Conservation (phyloP, 2,329 filamentous ascomycete species). For the Neobulgaria alba region DNA sequence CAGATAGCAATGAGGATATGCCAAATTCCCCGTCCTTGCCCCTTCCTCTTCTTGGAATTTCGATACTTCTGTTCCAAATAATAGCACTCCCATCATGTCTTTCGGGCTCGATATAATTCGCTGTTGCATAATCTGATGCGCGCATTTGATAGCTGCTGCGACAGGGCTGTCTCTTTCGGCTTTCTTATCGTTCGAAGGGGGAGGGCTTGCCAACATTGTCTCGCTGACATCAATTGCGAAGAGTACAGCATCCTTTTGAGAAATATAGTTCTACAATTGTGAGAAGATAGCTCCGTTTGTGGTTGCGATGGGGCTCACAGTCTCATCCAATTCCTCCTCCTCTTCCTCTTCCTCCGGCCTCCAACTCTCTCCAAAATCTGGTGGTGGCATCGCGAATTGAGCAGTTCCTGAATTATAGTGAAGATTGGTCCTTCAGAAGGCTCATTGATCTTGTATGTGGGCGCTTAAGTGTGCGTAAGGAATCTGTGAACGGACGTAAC, state of each 20-base stretch:
- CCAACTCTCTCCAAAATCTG: constrained; percentile 11
- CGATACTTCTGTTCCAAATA: constrained; percentile 83
- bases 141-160: constrained; percentile 82
- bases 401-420: too few relatives aligned
- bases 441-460: too few relatives aligned
- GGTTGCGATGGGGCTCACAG: constrained; percentile 31
- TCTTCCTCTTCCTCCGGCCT: constrained; percentile 54
- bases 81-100: constrained; percentile 92
- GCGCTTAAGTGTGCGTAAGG: too few relatives aligned
- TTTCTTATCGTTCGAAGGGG: constrained; percentile 60
- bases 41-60: constrained; percentile 65
- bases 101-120: constrained; percentile 94
- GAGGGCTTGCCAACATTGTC: constrained; percentile 71
- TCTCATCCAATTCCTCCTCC: constrained; percentile 59
- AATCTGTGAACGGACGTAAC: too few relatives aligned
- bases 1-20: constrained; percentile 88
- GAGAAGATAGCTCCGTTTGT: neutral
- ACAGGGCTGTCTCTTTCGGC: constrained; percentile 69
- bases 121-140: constrained; percentile 93
- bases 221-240: constrained; percentile 89
- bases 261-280: constrained; percentile 64
- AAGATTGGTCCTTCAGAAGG: too few relatives aligned
- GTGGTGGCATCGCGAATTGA: too few relatives aligned
- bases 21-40: constrained; percentile 44
- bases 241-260: constrained; percentile 93